phyloP scores from a whole-genome alignment of 768 basidiomycete genomes.

The Tricholomella constricta region DNA sequence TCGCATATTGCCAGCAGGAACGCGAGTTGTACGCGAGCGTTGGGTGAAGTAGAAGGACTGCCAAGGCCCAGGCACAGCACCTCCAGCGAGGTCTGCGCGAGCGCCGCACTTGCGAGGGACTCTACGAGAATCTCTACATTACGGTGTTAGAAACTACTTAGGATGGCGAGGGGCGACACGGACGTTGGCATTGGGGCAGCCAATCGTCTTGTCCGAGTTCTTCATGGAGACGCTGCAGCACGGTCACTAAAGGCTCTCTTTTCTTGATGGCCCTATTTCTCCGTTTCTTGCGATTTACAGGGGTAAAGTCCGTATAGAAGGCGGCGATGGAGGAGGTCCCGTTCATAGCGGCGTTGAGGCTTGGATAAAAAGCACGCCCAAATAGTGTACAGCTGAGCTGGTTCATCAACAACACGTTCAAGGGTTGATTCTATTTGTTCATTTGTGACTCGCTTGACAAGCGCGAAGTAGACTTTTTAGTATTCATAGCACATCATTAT shows the following conservation, averaged over 20 bases:
- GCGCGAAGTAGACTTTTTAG: neutral
- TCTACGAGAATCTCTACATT: slow-evolving; percentile 38
- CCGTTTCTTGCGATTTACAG: slow-evolving; percentile 56
- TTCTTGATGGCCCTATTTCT: slow-evolving; percentile 37
- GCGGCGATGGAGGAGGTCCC: slow-evolving; percentile 23
- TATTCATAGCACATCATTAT: slow-evolving; percentile 1
- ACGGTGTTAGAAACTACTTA: slow-evolving; percentile 14
- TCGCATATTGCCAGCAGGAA: slow-evolving; percentile 60
- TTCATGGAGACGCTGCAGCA: slow-evolving; percentile 44
- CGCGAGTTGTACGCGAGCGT: slow-evolving; percentile 68
- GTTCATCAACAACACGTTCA: slow-evolving; percentile 26
- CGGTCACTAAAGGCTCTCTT: slow-evolving; percentile 34
- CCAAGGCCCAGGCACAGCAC: slow-evolving; percentile 76
- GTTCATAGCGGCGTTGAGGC: slow-evolving; percentile 15
- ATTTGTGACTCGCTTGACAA: neutral
- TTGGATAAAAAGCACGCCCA: slow-evolving; percentile 17
- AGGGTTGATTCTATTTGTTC: slow-evolving; percentile 14
- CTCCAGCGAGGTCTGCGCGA: slow-evolving; percentile 25
- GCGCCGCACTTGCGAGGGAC: slow-evolving; percentile 27
- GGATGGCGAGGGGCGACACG: slow-evolving; percentile 22
- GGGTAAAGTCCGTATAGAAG: slow-evolving; percentile 54
- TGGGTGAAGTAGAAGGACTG: slow-evolving; percentile 63
- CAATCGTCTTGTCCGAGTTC: slow-evolving; percentile 54
- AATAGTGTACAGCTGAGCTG: slow-evolving; percentile 22
- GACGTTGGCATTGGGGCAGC: slow-evolving; percentile 58